Conservation (phyloP, 768 basidiomycete species). For the Termitomyces titanicus region DNA sequence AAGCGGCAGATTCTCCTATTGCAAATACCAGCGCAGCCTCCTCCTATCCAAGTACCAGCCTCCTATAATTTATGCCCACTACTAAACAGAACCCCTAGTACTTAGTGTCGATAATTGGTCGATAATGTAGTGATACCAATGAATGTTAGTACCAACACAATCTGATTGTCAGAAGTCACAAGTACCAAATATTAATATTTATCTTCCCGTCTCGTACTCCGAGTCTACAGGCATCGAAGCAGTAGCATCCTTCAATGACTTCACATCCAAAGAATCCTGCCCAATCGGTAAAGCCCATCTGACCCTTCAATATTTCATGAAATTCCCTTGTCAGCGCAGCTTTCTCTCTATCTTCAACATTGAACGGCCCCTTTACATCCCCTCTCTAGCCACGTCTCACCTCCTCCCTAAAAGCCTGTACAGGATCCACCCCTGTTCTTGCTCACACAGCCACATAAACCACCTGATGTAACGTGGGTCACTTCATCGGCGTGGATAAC, state of each 20-base stretch:
- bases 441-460: constrained; percentile 74
- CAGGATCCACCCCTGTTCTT: constrained; percentile 50
- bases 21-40: neutral
- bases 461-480: constrained; percentile 79
- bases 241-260: constrained; percentile 9
- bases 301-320: constrained; percentile 68
- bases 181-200: neutral
- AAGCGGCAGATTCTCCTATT: neutral
- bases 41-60: too few relatives aligned
- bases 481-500: constrained; percentile 81
- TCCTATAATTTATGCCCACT: neutral
- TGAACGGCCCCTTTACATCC: constrained; percentile 79
- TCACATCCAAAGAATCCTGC: constrained; percentile 1
- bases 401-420: constrained; percentile 65
- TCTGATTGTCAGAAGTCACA: neutral
- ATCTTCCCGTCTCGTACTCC: constrained; percentile 10
- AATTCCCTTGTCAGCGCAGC: constrained; percentile 71
- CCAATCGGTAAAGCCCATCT: constrained; percentile 35
- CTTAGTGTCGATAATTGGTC: too few relatives aligned
- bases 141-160: neutral
- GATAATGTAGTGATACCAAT: neutral
- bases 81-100: too few relatives aligned
- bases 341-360: constrained; percentile 64
- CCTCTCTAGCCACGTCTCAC: constrained; percentile 70
- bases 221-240: constrained; percentile 15